These are phyloP conservation scores for Kwoniella sp. DNA, from an alignment of 768 basidiomycete species.

Conservation along the genomic window DNA sequence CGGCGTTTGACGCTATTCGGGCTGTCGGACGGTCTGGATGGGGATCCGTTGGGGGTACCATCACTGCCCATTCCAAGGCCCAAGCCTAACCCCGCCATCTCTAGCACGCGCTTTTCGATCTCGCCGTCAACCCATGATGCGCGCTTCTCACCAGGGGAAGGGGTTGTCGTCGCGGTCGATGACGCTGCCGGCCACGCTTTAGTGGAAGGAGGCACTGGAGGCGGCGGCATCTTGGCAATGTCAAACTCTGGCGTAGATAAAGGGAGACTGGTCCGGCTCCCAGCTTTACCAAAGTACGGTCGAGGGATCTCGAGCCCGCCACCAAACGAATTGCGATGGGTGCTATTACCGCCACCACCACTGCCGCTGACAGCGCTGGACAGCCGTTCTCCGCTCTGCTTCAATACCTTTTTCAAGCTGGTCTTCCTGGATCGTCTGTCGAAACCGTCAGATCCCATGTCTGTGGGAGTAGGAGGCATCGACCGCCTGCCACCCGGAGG, in stretches of 20 bases:
- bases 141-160: neutral
- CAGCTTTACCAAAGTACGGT: conserved; percentile 17
- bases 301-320: conserved; percentile 19
- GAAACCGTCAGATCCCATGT: neutral
- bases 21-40: neutral
- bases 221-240: conserved; percentile 4
- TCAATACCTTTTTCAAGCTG: conserved; percentile 37
- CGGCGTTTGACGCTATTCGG: conserved; percentile 7
- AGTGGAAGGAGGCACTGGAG: neutral
- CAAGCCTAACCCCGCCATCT: conserved; percentile 78
- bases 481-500: conserved; percentile 12
- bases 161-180: neutral
- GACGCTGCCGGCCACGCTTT: too few relatives aligned
- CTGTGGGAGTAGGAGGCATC: conserved; percentile 22
- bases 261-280: conserved; percentile 10
- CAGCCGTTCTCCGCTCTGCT: conserved; percentile 30
- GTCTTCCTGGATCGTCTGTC: conserved; percentile 28
- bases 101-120: conserved; percentile 68
- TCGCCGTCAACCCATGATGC: conserved; percentile 33
- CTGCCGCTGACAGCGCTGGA: conserved; percentile 20
- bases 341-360: neutral
- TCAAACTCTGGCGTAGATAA: conserved; percentile 5
- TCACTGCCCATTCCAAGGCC: conserved; percentile 40
- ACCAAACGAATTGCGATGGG: conserved; percentile 13
- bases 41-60: neutral